Evolutionary conservation across 2,329 filamentous ascomycete species (phyloP).

Genomic region (Aspergillus fumigatiaffinis): DNA sequence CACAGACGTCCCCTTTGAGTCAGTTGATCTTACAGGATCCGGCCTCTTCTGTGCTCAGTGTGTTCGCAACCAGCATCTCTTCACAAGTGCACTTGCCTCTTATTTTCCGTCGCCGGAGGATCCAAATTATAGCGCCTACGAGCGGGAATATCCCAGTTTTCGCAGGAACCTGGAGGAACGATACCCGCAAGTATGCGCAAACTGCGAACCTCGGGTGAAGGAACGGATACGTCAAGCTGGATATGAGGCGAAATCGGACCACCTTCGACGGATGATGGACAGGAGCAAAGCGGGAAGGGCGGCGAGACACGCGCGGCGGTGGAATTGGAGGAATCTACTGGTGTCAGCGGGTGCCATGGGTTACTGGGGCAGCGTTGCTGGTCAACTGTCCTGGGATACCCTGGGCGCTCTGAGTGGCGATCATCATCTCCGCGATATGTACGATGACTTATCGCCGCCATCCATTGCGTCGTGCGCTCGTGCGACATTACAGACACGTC

Average conservation of each 20-base stretch:
- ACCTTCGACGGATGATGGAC: slow-evolving; percentile 70
- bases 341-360: slow-evolving; percentile 41
- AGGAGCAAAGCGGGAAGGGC: slow-evolving; percentile 45
- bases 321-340: slow-evolving; percentile 43
- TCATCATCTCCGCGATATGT: slow-evolving; percentile 10
- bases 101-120: slow-evolving; percentile 68
- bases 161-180: slow-evolving; percentile 69
- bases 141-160: slow-evolving; percentile 66
- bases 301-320: slow-evolving; percentile 28
- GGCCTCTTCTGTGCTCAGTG: slow-evolving; percentile 70
- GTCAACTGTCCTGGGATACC: slow-evolving; percentile 42
- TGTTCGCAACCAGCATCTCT: slow-evolving; percentile 81
- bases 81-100: slow-evolving; percentile 70
- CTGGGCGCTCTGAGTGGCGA: slow-evolving; percentile 28
- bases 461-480: slow-evolving; percentile 21
- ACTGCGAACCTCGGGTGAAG: slow-evolving; percentile 72
- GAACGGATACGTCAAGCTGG: slow-evolving; percentile 65
- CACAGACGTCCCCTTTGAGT: slow-evolving; percentile 45
- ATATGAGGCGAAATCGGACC: slow-evolving; percentile 81
- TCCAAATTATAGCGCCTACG: slow-evolving; percentile 65
- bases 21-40: slow-evolving; percentile 30
- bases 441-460: slow-evolving; percentile 8
- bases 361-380: slow-evolving; percentile 41
- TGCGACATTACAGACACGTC: slow-evolving; percentile 14
- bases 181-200: slow-evolving; percentile 83